A percentile compares a stretch with the other conserved stretches of the same genome.
Conservation (phyloP, 305 asterid genomes). For the Fraxinus greggii region DNA sequence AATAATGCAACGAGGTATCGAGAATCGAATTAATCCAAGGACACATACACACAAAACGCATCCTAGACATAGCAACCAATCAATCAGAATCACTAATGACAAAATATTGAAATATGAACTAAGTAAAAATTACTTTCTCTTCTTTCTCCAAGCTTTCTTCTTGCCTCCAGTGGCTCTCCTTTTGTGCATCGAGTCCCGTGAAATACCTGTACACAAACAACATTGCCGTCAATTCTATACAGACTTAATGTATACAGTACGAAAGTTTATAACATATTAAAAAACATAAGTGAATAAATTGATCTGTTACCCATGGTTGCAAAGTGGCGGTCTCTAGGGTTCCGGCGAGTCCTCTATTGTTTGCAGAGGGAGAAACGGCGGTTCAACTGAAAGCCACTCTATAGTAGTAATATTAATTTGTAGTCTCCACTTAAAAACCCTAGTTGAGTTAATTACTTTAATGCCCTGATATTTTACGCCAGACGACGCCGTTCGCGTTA, state of each 20-base stretch:
- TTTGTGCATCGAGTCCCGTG: conserved; percentile 79
- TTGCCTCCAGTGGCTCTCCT: conserved; percentile 77
- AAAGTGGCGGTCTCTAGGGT: conserved; percentile 29
- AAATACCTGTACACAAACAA: conserved; percentile 45
- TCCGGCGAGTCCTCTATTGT: conserved; percentile 16
- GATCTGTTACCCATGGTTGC: conserved; percentile 44
- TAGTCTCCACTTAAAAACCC: conserved; percentile 18
- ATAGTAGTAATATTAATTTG: neutral
- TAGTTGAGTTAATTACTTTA: conserved; percentile 14
- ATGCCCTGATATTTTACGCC: neutral
- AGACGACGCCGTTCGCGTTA: neutral
- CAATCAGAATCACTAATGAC: neutral
- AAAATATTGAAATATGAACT: neutral
- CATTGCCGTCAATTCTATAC: conserved; percentile 9
- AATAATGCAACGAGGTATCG: neutral
- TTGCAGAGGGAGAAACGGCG: conserved; percentile 13
- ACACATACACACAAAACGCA: neutral
- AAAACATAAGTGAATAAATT: neutral
- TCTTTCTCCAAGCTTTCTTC: conserved; percentile 83
- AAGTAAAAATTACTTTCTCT: conserved; percentile 47
- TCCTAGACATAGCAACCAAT: neutral
- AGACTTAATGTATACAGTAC: neutral
- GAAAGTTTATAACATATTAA: neutral
- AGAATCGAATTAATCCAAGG: neutral
- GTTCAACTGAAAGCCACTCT: neutral